Conservation (phyloP, 352 stramenopile species). For the Pilasporangium apinafurcum region DNA sequence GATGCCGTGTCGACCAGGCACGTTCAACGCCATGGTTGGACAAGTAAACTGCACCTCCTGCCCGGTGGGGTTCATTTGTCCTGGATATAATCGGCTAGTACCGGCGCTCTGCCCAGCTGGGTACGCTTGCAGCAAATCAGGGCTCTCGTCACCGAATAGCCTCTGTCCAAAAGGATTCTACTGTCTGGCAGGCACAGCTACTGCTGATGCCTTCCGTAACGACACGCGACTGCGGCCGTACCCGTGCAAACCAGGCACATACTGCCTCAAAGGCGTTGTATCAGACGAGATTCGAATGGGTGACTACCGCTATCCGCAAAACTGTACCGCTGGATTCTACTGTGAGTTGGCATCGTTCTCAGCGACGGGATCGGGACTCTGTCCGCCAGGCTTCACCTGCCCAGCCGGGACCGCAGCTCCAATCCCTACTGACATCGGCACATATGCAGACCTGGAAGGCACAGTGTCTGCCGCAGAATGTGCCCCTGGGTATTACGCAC, state of each 20-base stretch:
- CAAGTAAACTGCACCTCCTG: slow-evolving; percentile 87
- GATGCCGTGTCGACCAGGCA: slow-evolving; percentile 86
- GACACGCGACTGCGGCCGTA: slow-evolving; percentile 95
- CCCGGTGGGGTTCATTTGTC: slow-evolving; percentile 91
- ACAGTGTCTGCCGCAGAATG: slow-evolving; percentile 90
- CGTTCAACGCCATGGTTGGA: slow-evolving; percentile 92
- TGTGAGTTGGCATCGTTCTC: slow-evolving; percentile 91
- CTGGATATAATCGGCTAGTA: slow-evolving; percentile 88
- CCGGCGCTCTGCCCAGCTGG: slow-evolving; percentile 89
- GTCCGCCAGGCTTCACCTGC: slow-evolving; percentile 93
- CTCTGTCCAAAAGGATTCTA: slow-evolving; percentile 94
- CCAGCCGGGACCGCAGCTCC: slow-evolving; percentile 90
- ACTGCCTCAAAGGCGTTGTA: slow-evolving; percentile 93
- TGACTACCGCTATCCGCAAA: slow-evolving; percentile 90
- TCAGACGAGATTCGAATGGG: slow-evolving; percentile 80
- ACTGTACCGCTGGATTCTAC: slow-evolving; percentile 93
- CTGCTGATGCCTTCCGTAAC: slow-evolving; percentile 93
- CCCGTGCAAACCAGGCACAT: slow-evolving; percentile 93
- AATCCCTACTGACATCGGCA: slow-evolving; percentile 89
- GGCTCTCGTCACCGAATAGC: slow-evolving; percentile 86
- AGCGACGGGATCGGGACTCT: slow-evolving; percentile 91
- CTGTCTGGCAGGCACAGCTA: slow-evolving; percentile 92
- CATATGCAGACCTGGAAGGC: slow-evolving; percentile 89
- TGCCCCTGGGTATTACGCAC: slow-evolving; percentile 93
- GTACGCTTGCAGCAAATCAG: slow-evolving; percentile 88